Evolutionary conservation across 352 stramenopile genomes (phyloP), one percentile per base, ranked within the genome.

Genomic region (Pythium apleroticum): DNA sequence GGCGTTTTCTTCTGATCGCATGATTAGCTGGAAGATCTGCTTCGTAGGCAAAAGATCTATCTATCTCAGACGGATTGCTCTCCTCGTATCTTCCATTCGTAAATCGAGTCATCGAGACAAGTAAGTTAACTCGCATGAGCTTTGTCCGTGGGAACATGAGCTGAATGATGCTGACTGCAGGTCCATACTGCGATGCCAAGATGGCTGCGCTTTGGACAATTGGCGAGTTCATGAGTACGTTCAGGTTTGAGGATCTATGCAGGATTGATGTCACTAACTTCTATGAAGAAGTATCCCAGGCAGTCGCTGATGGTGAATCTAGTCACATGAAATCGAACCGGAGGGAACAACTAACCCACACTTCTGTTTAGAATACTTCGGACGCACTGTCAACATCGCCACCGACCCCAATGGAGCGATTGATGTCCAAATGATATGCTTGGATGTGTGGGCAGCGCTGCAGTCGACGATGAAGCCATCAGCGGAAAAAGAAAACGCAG

Each of bases 161-260:
- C n/a, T n/a, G n/a, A n/a, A n/a, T n/a, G n/a, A 27, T 41, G 30
- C 25, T n/a, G n/a, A n/a, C 3, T 35, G 3, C 19, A 68, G 59
- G 31, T 58, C 39, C 14, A 46, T n/a, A 27, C 11, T 27, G 41
- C 8, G 22, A 37, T 15, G 24, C 69, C 4, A 59, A 67, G 50
- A 31, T 60, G 19, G 60, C 57, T 24, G 57, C 61, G 12, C 15
- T 70, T 7, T 69, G 57, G 61, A 69, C 67, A 17, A 52, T 74
- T 19, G 61, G 67, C 12, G 67, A 74, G 39, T 74, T 74, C 22
- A 74, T 74, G 67, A 74, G 67, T 74, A 41, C 46, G 67, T 63
- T 10, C 10, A 0, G 31, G 4, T 20, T 35, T n/a, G 5, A 15
- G 4, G 8, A 17, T 17, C 11, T 17, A 11, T 6, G 33, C 33